phyloP scores from a whole-genome alignment of 2,329 filamentous ascomycete species.

The Albifimbria verrucaria region DNA sequence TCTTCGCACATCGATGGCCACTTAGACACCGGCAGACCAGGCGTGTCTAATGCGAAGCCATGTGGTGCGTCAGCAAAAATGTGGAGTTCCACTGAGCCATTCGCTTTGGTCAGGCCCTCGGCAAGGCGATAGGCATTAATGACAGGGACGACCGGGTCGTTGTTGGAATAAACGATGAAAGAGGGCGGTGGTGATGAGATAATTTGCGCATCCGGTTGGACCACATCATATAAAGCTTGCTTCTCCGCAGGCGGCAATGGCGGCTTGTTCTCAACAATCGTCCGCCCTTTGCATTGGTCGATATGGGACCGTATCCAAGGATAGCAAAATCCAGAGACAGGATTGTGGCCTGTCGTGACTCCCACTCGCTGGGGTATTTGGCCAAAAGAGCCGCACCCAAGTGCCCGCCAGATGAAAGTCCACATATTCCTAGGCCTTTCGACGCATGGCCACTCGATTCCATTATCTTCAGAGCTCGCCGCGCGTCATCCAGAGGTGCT shows the following conservation, averaged over 20 bases:
- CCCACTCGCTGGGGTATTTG: constrained; percentile 15
- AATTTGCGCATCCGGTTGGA: constrained; percentile 17
- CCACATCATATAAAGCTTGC: constrained; percentile 13
- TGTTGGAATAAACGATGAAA: constrained; percentile 19
- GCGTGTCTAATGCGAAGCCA: constrained; percentile 15
- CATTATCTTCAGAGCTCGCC: constrained; percentile 16
- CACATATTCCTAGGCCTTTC: constrained; percentile 14
- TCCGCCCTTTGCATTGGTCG: constrained; percentile 15
- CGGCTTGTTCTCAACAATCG: constrained; percentile 16
- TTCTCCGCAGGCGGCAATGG: constrained; percentile 16
- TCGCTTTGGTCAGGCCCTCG: constrained; percentile 8
- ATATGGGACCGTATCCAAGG: constrained; percentile 17
- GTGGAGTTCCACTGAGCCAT: constrained; percentile 15
- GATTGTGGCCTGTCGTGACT: constrained; percentile 9
- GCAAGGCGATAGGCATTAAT: constrained; percentile 17
- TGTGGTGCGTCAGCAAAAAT: constrained; percentile 19
- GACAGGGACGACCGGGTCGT: constrained; percentile 16
- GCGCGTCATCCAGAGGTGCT: constrained; percentile 17
- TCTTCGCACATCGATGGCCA: constrained; percentile 18
- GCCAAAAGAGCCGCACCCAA: constrained; percentile 16
- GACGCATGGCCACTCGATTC: constrained; percentile 8
- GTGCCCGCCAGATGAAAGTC: constrained; percentile 18
- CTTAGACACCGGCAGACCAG: constrained; percentile 12
- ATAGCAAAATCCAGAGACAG: constrained; percentile 13
- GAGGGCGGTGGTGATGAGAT: constrained; percentile 9